Percentiles rank a stretch among this genome's conserved stretches.
Conservation (phyloP, 306 rosid species). For the Cyclanthera cordifolia region DNA sequence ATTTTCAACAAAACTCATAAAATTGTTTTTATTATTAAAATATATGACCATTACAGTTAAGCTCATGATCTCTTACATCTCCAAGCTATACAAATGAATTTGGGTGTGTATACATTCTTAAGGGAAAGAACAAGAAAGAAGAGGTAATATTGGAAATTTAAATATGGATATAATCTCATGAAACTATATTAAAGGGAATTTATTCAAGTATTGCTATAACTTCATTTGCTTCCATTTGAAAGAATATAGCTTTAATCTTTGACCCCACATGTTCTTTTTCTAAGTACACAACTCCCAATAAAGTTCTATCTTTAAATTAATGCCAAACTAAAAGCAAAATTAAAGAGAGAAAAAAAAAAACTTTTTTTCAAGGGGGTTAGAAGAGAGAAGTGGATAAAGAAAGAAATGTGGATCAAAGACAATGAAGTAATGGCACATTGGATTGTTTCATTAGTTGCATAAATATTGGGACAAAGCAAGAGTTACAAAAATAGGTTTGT, state of each 20-base stretch:
- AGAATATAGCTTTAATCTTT: not conserved
- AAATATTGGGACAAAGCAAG: conserved; percentile 31
- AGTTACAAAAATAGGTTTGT: conserved; percentile 19
- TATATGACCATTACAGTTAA: too few relatives aligned
- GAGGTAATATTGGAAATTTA: too few relatives aligned
- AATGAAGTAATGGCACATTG: conserved; percentile 21
- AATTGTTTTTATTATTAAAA: too few relatives aligned
- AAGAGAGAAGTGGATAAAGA: not conserved
- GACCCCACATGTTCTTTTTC: conserved; percentile 1
- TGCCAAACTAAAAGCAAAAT: conserved; percentile 3
- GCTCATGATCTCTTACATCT: too few relatives aligned
- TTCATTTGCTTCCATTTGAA: too few relatives aligned
- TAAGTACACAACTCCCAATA: conserved; percentile 7
- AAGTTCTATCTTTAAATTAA: not conserved
- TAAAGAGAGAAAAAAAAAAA: not conserved
- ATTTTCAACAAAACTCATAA: too few relatives aligned
- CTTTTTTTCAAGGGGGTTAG: not conserved
- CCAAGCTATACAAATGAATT: too few relatives aligned
- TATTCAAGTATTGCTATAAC: too few relatives aligned
- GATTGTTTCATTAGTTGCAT: conserved; percentile 9
- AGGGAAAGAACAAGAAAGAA: too few relatives aligned
- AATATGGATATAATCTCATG: too few relatives aligned
- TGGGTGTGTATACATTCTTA: too few relatives aligned
- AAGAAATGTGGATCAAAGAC: conserved; percentile 6
- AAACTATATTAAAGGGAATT: too few relatives aligned